A percentile compares a stretch with the other conserved stretches of the same genome.
Evolutionary conservation across 768 basidiomycete species (phyloP).

Genomic region (Leccinum variicolor): DNA sequence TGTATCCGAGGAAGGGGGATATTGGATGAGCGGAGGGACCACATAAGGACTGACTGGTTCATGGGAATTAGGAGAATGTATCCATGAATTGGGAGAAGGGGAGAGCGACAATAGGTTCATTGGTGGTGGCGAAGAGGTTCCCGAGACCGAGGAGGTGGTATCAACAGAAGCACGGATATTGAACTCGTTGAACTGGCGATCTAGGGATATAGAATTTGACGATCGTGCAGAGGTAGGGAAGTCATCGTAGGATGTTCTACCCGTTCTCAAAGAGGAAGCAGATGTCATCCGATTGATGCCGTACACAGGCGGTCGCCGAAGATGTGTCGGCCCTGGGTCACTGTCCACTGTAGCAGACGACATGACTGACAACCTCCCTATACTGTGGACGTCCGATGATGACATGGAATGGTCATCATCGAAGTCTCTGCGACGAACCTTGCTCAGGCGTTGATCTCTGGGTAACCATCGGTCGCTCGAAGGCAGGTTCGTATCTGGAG

Average conservation of each 20-base stretch:
- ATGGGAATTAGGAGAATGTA: constrained; percentile 43
- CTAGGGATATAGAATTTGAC: constrained; percentile 75
- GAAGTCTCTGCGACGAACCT: constrained; percentile 77
- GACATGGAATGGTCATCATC: constrained; percentile 94
- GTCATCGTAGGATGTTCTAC: constrained; percentile 63
- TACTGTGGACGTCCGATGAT: constrained; percentile 78
- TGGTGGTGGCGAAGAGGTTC: constrained; percentile 72
- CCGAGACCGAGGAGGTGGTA: constrained; percentile 51
- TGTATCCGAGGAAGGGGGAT: constrained; percentile 37
- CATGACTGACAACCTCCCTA: constrained; percentile 69
- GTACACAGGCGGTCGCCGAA: constrained; percentile 60
- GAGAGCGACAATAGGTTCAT: constrained; percentile 73
- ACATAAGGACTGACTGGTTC: constrained; percentile 38
- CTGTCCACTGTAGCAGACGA: constrained; percentile 85
- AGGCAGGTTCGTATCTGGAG: constrained; percentile 32
- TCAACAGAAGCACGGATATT: constrained; percentile 68
- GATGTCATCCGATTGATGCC: constrained; percentile 75
- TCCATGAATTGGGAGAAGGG: constrained; percentile 58
- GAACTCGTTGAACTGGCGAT: constrained; percentile 77
- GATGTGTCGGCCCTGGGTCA: constrained; percentile 74
- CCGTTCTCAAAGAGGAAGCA: constrained; percentile 62
- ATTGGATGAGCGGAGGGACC: constrained; percentile 35
- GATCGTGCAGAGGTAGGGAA: constrained; percentile 71
- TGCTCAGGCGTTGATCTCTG: constrained; percentile 61
- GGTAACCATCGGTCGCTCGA: constrained; percentile 45